Conservation (phyloP, 2,329 filamentous ascomycete genomes). For the Aspergillus sp. region DNA sequence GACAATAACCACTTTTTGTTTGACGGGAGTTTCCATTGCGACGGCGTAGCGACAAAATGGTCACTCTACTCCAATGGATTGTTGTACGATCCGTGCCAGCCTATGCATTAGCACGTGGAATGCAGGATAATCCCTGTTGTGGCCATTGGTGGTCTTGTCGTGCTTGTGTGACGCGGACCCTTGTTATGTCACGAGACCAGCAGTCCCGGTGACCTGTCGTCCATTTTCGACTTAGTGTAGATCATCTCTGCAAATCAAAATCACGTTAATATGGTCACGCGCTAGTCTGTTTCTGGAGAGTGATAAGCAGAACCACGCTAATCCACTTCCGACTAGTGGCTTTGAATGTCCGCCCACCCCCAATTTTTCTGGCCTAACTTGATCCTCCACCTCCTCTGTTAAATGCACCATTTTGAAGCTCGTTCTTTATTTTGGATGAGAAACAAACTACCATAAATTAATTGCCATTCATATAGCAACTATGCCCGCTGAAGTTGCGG, state of each 20-base stretch:
- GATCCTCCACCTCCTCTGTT: neutral
- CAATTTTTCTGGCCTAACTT: constrained; percentile 3
- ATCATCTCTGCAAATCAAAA: neutral
- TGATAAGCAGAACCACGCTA: neutral
- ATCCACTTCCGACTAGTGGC: neutral
- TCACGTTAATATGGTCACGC: neutral
- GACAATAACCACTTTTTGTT: constrained; percentile 76
- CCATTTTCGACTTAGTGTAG: neutral
- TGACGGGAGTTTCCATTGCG: constrained; percentile 19
- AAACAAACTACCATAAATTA: neutral
- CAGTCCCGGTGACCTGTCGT: neutral
- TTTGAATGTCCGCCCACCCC: neutral
- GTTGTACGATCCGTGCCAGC: neutral
- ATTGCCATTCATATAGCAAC: constrained; percentile 1
- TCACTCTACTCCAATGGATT: neutral
- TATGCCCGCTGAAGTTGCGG: constrained; percentile 31
- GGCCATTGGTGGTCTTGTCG: neutral
- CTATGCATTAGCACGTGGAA: neutral
- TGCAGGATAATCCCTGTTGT: neutral
- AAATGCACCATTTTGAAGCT: neutral
- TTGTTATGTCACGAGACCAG: neutral
- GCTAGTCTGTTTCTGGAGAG: constrained; percentile 1
- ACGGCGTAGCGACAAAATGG: neutral
- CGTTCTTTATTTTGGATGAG: neutral
- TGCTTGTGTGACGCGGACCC: neutral